phyloP scores from a whole-genome alignment of 257 asterid genomes.

The Nicotiana otophora region DNA sequence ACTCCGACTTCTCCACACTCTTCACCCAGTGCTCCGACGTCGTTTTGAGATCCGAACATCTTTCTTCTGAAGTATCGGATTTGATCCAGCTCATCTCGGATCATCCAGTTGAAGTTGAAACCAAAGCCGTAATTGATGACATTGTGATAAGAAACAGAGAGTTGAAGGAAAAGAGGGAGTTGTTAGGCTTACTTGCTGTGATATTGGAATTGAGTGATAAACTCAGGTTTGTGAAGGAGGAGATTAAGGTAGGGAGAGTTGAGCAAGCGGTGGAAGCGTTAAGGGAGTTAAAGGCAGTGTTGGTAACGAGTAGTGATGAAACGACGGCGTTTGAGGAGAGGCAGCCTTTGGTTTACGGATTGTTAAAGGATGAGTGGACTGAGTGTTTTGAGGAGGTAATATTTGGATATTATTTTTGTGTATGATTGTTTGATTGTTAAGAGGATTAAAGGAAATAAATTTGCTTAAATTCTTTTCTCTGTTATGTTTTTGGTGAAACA shows the following conservation, averaged over 20 bases:
- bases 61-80: slow-evolving; percentile 32
- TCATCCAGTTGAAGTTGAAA: slow-evolving; percentile 53
- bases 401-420: background rate
- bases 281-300: slow-evolving; percentile 56
- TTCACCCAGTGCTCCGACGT: slow-evolving; percentile 69
- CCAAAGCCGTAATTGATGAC: slow-evolving; percentile 43
- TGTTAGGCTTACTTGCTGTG: slow-evolving; percentile 46
- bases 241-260: slow-evolving; percentile 45
- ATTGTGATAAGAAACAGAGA: slow-evolving; percentile 58
- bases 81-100: slow-evolving; percentile 53
- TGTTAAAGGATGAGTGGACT: slow-evolving; percentile 64
- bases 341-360: slow-evolving; percentile 50
- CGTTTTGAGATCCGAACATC: slow-evolving; percentile 52
- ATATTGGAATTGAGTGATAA: slow-evolving; percentile 51
- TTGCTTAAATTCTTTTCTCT: background rate
- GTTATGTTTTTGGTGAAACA: background rate
- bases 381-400: slow-evolving; percentile 78
- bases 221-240: slow-evolving; percentile 44
- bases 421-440: background rate
- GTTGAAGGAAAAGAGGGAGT: slow-evolving; percentile 61
- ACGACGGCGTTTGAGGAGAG: slow-evolving; percentile 29
- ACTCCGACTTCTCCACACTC: slow-evolving; percentile 64
- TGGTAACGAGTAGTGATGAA: slow-evolving; percentile 47
- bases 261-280: slow-evolving; percentile 65
- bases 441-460: background rate